Percentiles rank a stretch among this genome's conserved stretches.
Evolutionary conservation across 495 filamentous ascomycete species (phyloP).

Genomic region (Neurospora hispaniola): DNA sequence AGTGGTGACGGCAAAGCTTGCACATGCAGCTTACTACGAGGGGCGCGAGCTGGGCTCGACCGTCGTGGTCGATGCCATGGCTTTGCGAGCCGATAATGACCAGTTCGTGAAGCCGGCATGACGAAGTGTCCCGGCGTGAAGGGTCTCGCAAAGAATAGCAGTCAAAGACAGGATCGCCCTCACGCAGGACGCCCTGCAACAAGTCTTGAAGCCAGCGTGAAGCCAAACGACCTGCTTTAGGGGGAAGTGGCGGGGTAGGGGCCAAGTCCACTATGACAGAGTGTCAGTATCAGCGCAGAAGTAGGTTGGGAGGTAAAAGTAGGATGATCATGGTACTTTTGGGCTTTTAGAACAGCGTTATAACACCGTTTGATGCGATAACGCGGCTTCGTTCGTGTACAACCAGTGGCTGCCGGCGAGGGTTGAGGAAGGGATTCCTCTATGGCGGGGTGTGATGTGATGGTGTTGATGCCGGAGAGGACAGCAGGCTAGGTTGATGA

Average conservation of each 20-base stretch:
- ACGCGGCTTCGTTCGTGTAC: background rate
- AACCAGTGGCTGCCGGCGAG: background rate
- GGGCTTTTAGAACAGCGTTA: background rate
- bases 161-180: background rate
- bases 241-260: background rate
- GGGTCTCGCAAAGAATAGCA: slow-evolving; percentile 11
- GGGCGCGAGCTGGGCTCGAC: background rate
- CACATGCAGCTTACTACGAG: slow-evolving; percentile 19
- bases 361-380: background rate
- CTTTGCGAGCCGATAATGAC: slow-evolving; percentile 14
- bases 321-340: background rate
- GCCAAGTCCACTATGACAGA: background rate
- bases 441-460: background rate
- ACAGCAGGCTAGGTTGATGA: background rate
- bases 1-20: slow-evolving; percentile 24
- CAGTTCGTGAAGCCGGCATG: slow-evolving; percentile 15
- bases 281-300: background rate
- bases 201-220: slow-evolving; percentile 16
- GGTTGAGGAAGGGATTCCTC: background rate
- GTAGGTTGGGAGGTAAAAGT: background rate
- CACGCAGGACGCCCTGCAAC: slow-evolving; percentile 6
- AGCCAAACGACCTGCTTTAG: slow-evolving; percentile 13
- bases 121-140: background rate
- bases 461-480: background rate
- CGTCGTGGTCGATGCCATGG: slow-evolving; percentile 8